phyloP scores from a whole-genome alignment of 169 alveolate species.

The Plasmodium fragile region DNA sequence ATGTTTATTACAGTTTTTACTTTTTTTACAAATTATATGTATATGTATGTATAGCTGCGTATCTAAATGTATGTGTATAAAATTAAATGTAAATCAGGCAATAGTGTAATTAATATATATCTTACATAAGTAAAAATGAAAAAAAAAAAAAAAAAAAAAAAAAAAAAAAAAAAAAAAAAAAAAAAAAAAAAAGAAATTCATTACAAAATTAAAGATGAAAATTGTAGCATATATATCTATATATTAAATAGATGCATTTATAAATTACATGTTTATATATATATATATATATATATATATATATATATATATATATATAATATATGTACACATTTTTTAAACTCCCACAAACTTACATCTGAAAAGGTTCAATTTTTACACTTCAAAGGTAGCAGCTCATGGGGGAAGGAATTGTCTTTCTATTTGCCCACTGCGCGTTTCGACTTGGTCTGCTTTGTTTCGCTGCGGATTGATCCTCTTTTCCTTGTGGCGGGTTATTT shows the following conservation, averaged over 20 bases:
- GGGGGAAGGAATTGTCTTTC: neutral
- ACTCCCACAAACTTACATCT: constrained; percentile 7
- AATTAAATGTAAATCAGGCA: constrained; percentile 33
- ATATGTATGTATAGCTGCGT: constrained; percentile 4
- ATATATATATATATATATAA: too few relatives aligned
- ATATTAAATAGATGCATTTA: neutral
- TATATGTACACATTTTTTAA: constrained; percentile 20
- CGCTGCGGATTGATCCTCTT: neutral
- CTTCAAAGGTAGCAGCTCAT: neutral
- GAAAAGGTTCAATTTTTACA: constrained; percentile 12
- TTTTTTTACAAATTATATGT: neutral
- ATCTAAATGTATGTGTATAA: neutral
- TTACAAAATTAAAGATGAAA: neutral
- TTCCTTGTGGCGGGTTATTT: neutral
- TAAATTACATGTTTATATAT: neutral
- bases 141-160: neutral
- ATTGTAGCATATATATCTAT: neutral
- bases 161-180: neutral
- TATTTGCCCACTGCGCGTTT: neutral
- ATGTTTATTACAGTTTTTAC: neutral
- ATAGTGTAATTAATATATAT: constrained; percentile 13
- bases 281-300: too few relatives aligned
- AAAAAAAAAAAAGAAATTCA: neutral
- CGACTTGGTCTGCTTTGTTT: neutral
- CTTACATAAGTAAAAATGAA: constrained; percentile 32